A percentile compares a stretch with the other conserved stretches of the same genome.
Evolutionary conservation across 2,329 filamentous ascomycete species (phyloP).

Genomic region (Neonectria sp.): DNA sequence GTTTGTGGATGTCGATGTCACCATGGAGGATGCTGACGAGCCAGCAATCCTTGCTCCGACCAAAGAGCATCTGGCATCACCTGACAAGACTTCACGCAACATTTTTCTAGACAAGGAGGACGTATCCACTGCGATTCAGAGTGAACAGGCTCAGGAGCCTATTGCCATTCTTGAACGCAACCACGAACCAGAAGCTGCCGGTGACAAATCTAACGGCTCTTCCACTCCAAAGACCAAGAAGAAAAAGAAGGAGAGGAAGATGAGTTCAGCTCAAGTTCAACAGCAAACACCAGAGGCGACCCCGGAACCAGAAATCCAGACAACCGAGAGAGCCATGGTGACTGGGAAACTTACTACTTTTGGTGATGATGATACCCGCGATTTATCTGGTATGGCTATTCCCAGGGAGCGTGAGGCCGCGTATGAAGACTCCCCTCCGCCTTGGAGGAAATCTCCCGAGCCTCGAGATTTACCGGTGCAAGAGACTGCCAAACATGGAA

Average conservation of each 20-base stretch:
- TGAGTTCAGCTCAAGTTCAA: constrained; percentile 12
- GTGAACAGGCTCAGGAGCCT: constrained; percentile 6
- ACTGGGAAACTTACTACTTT: constrained; percentile 10
- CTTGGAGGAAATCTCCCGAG: neutral
- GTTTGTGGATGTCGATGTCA: constrained; percentile 3
- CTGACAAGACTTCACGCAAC: neutral
- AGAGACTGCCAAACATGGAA: constrained; percentile 1
- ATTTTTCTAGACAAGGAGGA: neutral
- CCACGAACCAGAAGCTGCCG: neutral
- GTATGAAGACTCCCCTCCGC: neutral
- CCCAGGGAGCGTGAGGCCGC: neutral
- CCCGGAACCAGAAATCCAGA: constrained; percentile 17
- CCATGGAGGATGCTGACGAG: constrained; percentile 4
- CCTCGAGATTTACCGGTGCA: neutral
- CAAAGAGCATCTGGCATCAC: neutral
- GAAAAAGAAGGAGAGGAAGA: constrained; percentile 47
- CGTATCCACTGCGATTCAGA: neutral
- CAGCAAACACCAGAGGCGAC: constrained; percentile 25
- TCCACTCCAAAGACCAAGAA: constrained; percentile 46
- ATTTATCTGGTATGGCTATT: neutral
- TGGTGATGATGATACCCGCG: neutral
- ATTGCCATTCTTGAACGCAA: constrained; percentile 3
- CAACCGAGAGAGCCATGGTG: constrained; percentile 9
- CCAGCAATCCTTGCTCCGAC: constrained; percentile 4
- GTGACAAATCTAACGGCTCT: constrained; percentile 13